A percentile compares a stretch with the other conserved stretches of the same genome.
Conservation (phyloP, 345 rosid genomes). For the Syzygium aromaticum region DNA sequence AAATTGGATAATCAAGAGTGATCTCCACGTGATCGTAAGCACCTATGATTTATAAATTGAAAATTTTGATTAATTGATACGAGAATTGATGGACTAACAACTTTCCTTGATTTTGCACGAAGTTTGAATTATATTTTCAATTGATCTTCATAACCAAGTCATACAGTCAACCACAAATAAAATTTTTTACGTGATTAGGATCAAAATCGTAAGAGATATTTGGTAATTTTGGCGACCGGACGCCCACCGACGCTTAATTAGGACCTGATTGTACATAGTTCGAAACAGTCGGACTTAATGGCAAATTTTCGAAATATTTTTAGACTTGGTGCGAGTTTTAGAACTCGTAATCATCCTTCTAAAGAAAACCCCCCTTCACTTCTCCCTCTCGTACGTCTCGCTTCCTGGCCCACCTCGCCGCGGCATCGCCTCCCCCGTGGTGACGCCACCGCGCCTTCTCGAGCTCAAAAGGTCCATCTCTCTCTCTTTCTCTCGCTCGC, state of each 20-base stretch:
- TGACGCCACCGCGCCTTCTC: neutral
- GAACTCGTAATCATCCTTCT: neutral
- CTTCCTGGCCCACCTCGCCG: neutral
- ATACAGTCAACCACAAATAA: neutral
- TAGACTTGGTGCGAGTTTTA: neutral
- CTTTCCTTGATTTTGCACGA: neutral
- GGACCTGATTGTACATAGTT: neutral
- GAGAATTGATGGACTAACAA: neutral
- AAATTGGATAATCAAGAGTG: neutral
- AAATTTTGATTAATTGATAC: neutral
- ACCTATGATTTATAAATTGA: neutral
- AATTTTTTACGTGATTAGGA: rapidly evolving
- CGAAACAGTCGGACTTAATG: neutral
- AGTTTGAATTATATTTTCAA: neutral
- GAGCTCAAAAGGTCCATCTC: neutral
- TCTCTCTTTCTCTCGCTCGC: neutral
- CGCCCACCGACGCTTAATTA: neutral
- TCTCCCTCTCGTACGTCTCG: neutral
- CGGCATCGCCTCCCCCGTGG: neutral
- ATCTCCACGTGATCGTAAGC: rapidly evolving
- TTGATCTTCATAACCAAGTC: neutral
- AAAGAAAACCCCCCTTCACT: neutral
- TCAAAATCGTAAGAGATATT: neutral
- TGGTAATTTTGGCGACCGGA: too few relatives aligned
- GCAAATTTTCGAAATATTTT: neutral